phyloP scores from a whole-genome alignment of 441 rosid genomes.

The Pelargonium cotyledonis region DNA sequence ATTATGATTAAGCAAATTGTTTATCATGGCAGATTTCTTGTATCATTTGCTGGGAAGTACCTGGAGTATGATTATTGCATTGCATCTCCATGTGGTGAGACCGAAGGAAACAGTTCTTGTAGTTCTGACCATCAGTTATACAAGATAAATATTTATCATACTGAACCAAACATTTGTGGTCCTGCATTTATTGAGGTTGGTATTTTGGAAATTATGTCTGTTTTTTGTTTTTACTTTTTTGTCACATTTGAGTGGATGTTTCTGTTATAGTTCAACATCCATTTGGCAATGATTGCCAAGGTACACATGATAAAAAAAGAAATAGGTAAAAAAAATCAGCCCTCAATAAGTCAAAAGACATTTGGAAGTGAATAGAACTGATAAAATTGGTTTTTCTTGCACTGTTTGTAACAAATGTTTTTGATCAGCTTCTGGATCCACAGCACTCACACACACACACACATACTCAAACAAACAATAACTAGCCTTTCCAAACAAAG shows the following conservation, averaged over 20 bases:
- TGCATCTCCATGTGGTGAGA: constrained; percentile 35
- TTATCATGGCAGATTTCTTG: constrained; percentile 63
- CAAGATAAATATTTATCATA: constrained; percentile 48
- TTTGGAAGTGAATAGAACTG: not conserved
- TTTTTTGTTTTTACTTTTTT: not conserved
- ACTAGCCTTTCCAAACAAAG: not conserved
- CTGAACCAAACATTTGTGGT: constrained; percentile 60
- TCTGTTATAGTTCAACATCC: not conserved
- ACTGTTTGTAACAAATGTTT: not conserved
- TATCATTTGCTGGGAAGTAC: constrained; percentile 89
- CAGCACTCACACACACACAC: not conserved
- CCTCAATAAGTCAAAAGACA: not conserved
- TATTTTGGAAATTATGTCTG: constrained; percentile 4
- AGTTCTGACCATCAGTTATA: constrained; percentile 49
- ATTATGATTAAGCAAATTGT: constrained; percentile 22
- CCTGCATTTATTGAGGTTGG: constrained; percentile 94
- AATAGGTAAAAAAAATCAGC: not conserved
- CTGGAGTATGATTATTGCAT: constrained; percentile 46
- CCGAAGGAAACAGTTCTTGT: constrained; percentile 32
- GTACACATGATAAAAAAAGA: constrained; percentile 1
- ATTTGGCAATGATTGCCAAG: not conserved
- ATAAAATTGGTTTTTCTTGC: not conserved
- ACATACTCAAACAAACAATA: not conserved
- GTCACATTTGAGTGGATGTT: not conserved
- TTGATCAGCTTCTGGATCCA: not conserved